phyloP scores from a whole-genome alignment of 345 rosid genomes.

The Melaleuca quinquenervia region DNA sequence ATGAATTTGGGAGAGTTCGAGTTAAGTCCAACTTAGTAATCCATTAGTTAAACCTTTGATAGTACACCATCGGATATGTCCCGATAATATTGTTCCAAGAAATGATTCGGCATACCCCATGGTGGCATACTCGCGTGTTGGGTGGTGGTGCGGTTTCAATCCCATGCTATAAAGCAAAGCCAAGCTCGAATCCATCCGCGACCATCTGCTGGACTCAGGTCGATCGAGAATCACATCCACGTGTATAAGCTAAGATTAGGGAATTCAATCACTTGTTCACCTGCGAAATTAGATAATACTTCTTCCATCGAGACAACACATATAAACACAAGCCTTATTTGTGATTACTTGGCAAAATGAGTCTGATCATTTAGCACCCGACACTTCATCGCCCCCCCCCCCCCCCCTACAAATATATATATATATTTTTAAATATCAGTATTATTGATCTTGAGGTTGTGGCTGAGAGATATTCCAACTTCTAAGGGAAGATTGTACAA shows the following conservation, averaged over 20 bases:
- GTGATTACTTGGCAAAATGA: neutral
- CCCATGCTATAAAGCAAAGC: neutral
- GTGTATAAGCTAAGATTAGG: neutral
- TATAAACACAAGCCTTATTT: neutral
- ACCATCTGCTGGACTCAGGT: neutral
- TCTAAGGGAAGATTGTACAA: no score
- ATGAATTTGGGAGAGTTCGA: no score
- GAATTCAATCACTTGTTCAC: neutral
- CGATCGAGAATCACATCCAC: no score
- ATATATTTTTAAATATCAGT: neutral
- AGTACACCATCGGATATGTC: no score
- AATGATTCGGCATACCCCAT: neutral
- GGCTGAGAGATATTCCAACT: neutral
- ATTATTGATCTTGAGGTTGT: neutral
- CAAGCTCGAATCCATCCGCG: neutral
- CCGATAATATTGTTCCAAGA: neutral
- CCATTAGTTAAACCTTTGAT: no score
- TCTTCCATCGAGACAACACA: neutral
- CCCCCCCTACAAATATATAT: no score
- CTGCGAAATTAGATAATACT: neutral
- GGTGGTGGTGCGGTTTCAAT: neutral
- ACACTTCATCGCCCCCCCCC: neutral
- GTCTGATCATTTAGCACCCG: neutral
- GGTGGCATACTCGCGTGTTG: neutral
- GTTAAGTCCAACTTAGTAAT: no score